Evolutionary conservation across 2,329 filamentous ascomycete species (phyloP).

Genomic region (Ceratocystis huliohia): DNA sequence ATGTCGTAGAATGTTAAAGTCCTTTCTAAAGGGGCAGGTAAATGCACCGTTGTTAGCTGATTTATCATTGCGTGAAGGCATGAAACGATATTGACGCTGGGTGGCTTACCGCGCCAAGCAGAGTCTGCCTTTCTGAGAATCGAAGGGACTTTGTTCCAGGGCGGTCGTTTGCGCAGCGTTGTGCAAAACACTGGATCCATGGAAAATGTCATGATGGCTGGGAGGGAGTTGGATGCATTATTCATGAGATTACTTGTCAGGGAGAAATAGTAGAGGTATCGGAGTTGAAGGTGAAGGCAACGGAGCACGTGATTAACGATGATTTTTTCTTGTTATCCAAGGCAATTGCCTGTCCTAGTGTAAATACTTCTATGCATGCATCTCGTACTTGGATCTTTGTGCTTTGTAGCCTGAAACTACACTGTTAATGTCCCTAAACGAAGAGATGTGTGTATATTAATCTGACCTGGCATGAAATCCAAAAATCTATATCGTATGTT

Average conservation of each 20-base stretch:
- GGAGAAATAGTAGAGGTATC: background rate
- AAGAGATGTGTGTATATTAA: conserved; percentile 9
- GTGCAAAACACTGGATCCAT: conserved; percentile 30
- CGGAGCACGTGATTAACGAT: background rate
- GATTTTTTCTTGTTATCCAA: background rate
- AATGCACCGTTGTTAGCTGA: background rate
- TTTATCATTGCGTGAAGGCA: background rate
- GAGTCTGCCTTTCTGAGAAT: conserved; percentile 23
- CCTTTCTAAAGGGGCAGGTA: conserved; percentile 28
- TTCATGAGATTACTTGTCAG: background rate
- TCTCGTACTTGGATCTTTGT: background rate
- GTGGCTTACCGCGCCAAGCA: conserved; percentile 26
- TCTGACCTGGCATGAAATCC: conserved; percentile 1
- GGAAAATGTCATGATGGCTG: background rate
- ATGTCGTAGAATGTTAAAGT: conserved; percentile 35
- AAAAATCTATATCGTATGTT: conserved; percentile 3
- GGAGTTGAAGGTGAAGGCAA: background rate
- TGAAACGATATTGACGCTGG: background rate
- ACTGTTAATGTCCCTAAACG: background rate
- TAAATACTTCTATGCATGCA: background rate
- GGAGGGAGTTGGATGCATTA: too few relatives aligned
- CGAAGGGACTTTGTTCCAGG: conserved; percentile 29
- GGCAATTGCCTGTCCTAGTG: background rate
- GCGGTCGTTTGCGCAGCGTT: conserved; percentile 29
- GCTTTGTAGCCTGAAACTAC: background rate